Evolutionary conservation across 2,329 filamentous ascomycete genomes (phyloP).

Genomic region (Colletotrichum lupini): DNA sequence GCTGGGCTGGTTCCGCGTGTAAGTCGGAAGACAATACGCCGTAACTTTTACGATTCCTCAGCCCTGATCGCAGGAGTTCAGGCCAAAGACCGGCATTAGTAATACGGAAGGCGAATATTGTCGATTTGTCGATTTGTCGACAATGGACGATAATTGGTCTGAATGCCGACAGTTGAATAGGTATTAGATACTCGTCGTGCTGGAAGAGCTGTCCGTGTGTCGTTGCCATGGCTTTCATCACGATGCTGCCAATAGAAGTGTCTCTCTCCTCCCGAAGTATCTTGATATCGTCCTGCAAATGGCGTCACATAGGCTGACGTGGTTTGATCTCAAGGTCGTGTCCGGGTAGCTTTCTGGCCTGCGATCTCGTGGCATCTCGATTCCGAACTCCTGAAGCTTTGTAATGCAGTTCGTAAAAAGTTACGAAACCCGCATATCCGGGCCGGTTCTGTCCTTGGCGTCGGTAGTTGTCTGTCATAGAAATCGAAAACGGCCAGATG

Average conservation of each 20-base stretch:
- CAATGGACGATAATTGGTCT: slow-evolving; percentile 51
- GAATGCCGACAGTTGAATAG: slow-evolving; percentile 47
- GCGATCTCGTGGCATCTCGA: background rate
- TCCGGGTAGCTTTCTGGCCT: background rate
- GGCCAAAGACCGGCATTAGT: slow-evolving; percentile 49
- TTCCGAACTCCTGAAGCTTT: background rate
- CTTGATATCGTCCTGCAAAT: background rate
- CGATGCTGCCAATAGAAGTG: background rate
- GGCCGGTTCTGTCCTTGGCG: slow-evolving; percentile 22
- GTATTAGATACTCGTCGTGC: background rate
- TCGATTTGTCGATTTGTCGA: slow-evolving; percentile 49
- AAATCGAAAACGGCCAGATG: slow-evolving; percentile 12
- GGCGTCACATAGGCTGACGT: background rate
- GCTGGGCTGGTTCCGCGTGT: slow-evolving; percentile 49
- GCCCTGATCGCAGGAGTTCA: slow-evolving; percentile 33
- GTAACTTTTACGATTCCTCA: background rate
- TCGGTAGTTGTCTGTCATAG: slow-evolving; percentile 9
- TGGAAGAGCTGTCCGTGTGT: background rate
- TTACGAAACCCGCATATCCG: slow-evolving; percentile 21
- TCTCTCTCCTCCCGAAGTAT: background rate
- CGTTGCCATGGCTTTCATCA: background rate
- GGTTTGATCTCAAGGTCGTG: background rate
- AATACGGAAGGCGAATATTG: slow-evolving; percentile 48
- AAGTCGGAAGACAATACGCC: slow-evolving; percentile 35
- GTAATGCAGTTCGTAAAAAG: background rate